Evolutionary conservation across 768 basidiomycete genomes (phyloP), one percentile per base, ranked within the genome.

Genomic region (Tulasnella sp.): DNA sequence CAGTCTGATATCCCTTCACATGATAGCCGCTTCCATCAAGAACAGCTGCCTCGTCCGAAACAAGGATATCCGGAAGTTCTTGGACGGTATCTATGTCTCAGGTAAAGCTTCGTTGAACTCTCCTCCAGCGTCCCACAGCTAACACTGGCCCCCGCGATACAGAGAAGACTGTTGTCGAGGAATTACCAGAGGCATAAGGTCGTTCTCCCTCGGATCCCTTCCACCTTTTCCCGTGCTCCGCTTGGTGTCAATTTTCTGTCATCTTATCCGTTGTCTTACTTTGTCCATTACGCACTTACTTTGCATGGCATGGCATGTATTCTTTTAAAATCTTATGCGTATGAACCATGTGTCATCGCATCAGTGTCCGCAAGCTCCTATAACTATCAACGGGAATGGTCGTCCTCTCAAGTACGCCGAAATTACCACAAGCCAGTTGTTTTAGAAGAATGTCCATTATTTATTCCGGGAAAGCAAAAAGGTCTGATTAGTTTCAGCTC

Each of bases 11-110:
- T 41, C 78, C 2, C 72, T 20, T 48, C 37, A 16, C 34, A 40
- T 40, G 31, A 2, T 82, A 93, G 96, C 98, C 81, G 98, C 98
- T 73, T 95, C 95, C 60, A 99, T 99, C 86, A 98, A 99, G 86
- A 97, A 97, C 83, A 90, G 93, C 82, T 98, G 96, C 89, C 92
- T 93, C 83, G 98, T 99, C 85, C 94, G 96, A 87, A 98, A 99
- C 93, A 99, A 99, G 90, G 97, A 97, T 90, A 98, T 99, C 88
- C 96, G 97, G 84, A 98, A 98, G 90, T 98, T 98, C 90, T 89
- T 98, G 86, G 95, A 97, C 86, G 94, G 95, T 82, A 83, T 96
- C 88, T 96, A 96, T 84, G 95, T 96, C 81, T 96, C 95, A 50
- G 93, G 93, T 84, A 93, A 91, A 54, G 34, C 60, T 77, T 24